Percentiles rank a stretch among this genome's conserved stretches.
Evolutionary conservation across 768 basidiomycete genomes (phyloP).

Genomic region (Podaxis mareebaensis): DNA sequence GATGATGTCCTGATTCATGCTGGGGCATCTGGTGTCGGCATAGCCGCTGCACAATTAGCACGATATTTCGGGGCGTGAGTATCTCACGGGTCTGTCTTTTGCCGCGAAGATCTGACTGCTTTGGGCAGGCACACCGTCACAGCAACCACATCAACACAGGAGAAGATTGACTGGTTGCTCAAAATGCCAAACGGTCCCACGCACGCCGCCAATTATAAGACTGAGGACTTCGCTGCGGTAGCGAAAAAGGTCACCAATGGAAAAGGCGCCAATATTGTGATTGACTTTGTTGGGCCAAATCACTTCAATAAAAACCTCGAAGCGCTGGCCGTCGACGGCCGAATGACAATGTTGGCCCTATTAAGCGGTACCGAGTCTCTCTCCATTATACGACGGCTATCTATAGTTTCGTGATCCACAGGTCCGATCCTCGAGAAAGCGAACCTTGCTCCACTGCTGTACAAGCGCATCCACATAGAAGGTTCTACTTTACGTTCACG

Average conservation of each 20-base stretch:
- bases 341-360: conserved; percentile 68
- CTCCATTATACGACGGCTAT: conserved; percentile 18
- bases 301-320: conserved; percentile 78
- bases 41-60: conserved; percentile 87
- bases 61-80: conserved; percentile 73
- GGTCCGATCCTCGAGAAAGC: conserved; percentile 52
- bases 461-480: conserved; percentile 84
- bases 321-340: conserved; percentile 67
- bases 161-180: conserved; percentile 79
- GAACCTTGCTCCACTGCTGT: conserved; percentile 68
- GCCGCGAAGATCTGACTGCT: conserved; percentile 4
- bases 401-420: conserved; percentile 26
- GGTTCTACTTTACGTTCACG: conserved; percentile 86
- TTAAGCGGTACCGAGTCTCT: conserved; percentile 56
- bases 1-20: conserved; percentile 88
- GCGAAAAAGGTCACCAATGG: conserved; percentile 67
- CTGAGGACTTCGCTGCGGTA: conserved; percentile 73
- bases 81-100: conserved; percentile 3
- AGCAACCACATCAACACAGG: conserved; percentile 82
- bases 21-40: conserved; percentile 87
- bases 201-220: conserved; percentile 82
- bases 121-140: conserved; percentile 61
- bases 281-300: conserved; percentile 80
- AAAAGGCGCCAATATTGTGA: conserved; percentile 78
- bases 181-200: conserved; percentile 69